These are phyloP conservation scores for Leishmania tarentolae DNA, from an alignment of 208 protist species.

Conservation along the genomic window DNA sequence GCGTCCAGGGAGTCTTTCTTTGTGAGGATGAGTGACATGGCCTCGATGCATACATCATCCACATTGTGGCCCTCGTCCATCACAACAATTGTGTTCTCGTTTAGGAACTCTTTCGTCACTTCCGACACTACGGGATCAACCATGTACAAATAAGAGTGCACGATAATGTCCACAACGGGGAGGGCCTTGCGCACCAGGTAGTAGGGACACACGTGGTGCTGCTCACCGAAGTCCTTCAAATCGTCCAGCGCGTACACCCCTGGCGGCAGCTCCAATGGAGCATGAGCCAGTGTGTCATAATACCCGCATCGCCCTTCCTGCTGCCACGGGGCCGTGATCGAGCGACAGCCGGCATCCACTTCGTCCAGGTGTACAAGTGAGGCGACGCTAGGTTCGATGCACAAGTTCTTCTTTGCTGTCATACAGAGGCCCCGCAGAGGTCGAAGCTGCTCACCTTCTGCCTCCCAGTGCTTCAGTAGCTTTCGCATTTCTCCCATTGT, in stretches of 20 bases:
- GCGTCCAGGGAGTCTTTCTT: constrained; percentile 84
- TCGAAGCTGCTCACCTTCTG: constrained; percentile 49
- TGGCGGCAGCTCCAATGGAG: constrained; percentile 72
- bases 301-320: constrained; percentile 65
- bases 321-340: constrained; percentile 95
- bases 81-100: constrained; percentile 97
- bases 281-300: constrained; percentile 78
- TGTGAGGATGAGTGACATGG: constrained; percentile 96
- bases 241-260: constrained; percentile 98
- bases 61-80: constrained; percentile 99
- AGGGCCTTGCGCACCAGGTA: constrained; percentile 89
- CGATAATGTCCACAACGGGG: constrained; percentile 96
- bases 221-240: constrained; percentile 91
- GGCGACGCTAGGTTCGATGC: constrained; percentile 92
- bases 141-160: constrained; percentile 99
- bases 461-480: constrained; percentile 79
- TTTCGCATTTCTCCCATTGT: constrained; percentile 94
- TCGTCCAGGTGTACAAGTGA: constrained; percentile 66
- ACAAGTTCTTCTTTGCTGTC: constrained; percentile 96
- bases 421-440: constrained; percentile 84
- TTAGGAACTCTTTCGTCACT: constrained; percentile 91
- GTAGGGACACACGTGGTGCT: constrained; percentile 96
- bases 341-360: constrained; percentile 95
- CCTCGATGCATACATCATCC: constrained; percentile 99
- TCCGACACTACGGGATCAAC: constrained; percentile 98